Evolutionary conservation across 208 protist species (phyloP).

Genomic region (Leishmania lainsoni): DNA sequence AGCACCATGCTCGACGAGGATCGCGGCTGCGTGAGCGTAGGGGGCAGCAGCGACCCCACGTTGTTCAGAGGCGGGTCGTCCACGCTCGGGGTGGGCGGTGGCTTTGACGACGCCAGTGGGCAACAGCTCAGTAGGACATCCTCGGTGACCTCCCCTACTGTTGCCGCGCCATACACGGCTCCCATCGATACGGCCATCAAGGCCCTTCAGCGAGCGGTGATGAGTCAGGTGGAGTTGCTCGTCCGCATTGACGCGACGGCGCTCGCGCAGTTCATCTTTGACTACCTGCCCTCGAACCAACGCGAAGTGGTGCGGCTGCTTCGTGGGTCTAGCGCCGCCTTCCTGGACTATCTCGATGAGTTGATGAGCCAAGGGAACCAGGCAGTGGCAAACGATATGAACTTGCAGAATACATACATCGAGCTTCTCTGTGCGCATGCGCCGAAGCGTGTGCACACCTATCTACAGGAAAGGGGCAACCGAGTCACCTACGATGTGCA

Average conservation of each 20-base stretch:
- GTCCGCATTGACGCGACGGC: constrained; percentile 61
- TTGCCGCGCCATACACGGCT: not conserved
- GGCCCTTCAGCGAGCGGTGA: constrained; percentile 53
- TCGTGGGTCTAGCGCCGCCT: constrained; percentile 56
- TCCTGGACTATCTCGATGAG: constrained; percentile 77
- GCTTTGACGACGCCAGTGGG: not conserved
- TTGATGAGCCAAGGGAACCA: constrained; percentile 60
- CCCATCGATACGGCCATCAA: constrained; percentile 20
- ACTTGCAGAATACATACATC: constrained; percentile 86
- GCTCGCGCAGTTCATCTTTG: constrained; percentile 75
- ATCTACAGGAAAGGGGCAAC: constrained; percentile 48
- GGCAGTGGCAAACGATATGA: constrained; percentile 46
- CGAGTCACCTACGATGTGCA: constrained; percentile 72
- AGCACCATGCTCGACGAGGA: constrained; percentile 1
- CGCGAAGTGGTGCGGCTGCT: constrained; percentile 67
- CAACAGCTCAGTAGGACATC: not conserved
- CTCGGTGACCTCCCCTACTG: not conserved
- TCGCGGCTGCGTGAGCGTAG: not conserved
- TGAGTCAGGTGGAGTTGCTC: constrained; percentile 53
- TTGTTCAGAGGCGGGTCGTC: not conserved
- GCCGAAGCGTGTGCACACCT: constrained; percentile 58
- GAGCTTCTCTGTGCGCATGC: constrained; percentile 70
- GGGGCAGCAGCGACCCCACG: not conserved
- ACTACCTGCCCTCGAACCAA: constrained; percentile 67
- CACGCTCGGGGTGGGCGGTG: not conserved